Percentiles rank a stretch among this genome's conserved stretches.
Evolutionary conservation across 139 green algal species (phyloP).

Genomic region (Picochlorum sp.): DNA sequence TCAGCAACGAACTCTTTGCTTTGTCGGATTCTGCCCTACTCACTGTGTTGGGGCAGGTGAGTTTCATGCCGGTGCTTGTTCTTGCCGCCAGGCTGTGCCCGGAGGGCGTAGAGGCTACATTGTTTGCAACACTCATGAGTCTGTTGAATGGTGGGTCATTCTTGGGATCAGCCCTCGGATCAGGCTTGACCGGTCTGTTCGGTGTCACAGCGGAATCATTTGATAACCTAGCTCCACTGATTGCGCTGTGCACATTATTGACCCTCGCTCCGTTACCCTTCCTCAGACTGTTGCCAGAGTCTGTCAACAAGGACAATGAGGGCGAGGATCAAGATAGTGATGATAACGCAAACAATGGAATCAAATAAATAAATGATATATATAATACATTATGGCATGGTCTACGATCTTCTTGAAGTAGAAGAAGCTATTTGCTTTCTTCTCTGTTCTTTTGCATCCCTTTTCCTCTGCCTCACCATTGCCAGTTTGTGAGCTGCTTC

Average conservation of each 20-base stretch:
- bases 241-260: conserved; percentile 49
- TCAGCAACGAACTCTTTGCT: conserved; percentile 84
- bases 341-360: background rate
- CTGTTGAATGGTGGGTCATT: conserved; percentile 78
- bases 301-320: conserved; percentile 5
- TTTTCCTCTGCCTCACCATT: background rate
- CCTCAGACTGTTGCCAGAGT: conserved; percentile 44
- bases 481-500: background rate
- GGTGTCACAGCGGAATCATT: conserved; percentile 69
- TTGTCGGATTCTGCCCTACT: conserved; percentile 87
- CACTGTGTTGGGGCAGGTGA: conserved; percentile 79
- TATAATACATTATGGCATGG: no score
- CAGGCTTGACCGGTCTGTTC: conserved; percentile 57
- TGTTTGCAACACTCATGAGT: conserved; percentile 95
- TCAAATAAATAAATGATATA: no score
- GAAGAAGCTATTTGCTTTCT: background rate
- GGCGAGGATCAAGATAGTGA: background rate
- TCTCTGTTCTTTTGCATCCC: background rate
- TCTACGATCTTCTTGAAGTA: background rate
- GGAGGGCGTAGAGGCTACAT: conserved; percentile 88
- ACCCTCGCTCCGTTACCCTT: conserved; percentile 49
- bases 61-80: conserved; percentile 96
- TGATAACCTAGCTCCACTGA: conserved; percentile 44
- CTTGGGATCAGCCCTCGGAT: conserved; percentile 50
- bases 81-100: conserved; percentile 67